Base-by-base conservation (phyloP, 1,284 basidiomycete species). In the Sanghuangporus baumii region DNA sequence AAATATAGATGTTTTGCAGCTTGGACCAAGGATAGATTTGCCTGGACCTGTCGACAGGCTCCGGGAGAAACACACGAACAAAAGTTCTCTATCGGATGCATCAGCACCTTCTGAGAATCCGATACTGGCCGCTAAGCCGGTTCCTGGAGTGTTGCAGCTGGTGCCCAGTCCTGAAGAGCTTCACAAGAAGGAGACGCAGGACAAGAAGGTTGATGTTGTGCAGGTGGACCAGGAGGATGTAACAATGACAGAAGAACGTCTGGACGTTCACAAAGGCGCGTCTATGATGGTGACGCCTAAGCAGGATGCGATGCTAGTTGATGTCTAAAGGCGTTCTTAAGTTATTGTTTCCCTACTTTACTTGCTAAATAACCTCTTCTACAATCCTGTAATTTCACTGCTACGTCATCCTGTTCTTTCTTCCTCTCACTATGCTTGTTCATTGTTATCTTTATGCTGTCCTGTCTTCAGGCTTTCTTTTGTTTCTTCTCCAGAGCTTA, bases 131-230 rank as follows among this genome's bases (percentile, higher is more conserved):
- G 20, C 11, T 18, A 46, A 46, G 14, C 1, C 55, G 41, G 43
- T 40, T 9, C 60, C 60, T 1, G 55, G 54, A 12, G 60, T 61
- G 0, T 26, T 61, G 12, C 60, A 56, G 26, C 60, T 61, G 2
- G 60, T 52, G 11, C 60, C 60, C 14, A 31, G n/a, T 12, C 31
- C 31, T 8, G 48, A 8, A 31, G 20, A 20, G 48, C 48, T 46
- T 46, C 16, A 18, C 16, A 18, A 46, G 3, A 46, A 46, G 43
- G 43, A 46, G 16, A 46, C 16, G 43, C 43, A 7, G 16, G n/a
- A 46, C 16, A 46, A 18, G 16, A 6, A 46, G 20, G 16, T 6
- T 7, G 16, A 12, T 18, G 43, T 46, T 46, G 43, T 31, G 26
- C 26, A 31, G 26, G 5, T 3, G 23, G 20, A 48, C 14, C 14